Evolutionary conservation across 306 rosid species (phyloP), one percentile per base, ranked within the genome.

Genomic region (Delonix regia): DNA sequence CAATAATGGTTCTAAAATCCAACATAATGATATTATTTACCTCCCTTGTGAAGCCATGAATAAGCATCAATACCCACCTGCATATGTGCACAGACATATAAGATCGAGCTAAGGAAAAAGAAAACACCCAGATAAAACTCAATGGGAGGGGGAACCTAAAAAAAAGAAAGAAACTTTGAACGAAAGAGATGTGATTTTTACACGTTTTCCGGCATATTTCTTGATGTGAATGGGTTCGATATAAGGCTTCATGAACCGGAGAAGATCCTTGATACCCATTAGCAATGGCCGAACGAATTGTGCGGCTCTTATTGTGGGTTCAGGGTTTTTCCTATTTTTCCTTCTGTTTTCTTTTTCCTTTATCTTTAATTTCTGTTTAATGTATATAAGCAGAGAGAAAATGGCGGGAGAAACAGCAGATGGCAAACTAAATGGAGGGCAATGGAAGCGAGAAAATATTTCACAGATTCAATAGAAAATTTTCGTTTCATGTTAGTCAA

Each of bases 31-130:
- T 19, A 34, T 18, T 5, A 0, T 27, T 77, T 57, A 94, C 98
- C 98, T 75, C 98, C 98, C 81, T 90, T 94, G 75, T 94, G 98
- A 71, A 94, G 97, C 98, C 97, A 94, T 66, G 97, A 92, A 80
- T 94, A 94, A 22, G 98, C 98, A 71, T 94, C 98, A 67, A 94
- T 94, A 49, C 97, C 98, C 86, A 94, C 98, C 98, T 94, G 88
- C 59, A 68, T n/a, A 86, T 45, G 45, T 45, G 65, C 27, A 21
- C 33, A 34, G 9, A 60, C 72, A 33, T 62, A 45, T 4, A 39
- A 22, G 21, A 55, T 22, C 0, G 0, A 73, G 70, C 34, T 38
- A 69, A 18, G 28, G 5, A 4, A 47, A 36, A 44, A 66, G 15
- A 34, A 27, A 42, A 64, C 18, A 27, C 22, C 63, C 61, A 70